Evolutionary conservation across 1,139 yeast species (phyloP), one percentile per base, ranked within the genome.

Genomic region (Meyerozyma carpophila): DNA sequence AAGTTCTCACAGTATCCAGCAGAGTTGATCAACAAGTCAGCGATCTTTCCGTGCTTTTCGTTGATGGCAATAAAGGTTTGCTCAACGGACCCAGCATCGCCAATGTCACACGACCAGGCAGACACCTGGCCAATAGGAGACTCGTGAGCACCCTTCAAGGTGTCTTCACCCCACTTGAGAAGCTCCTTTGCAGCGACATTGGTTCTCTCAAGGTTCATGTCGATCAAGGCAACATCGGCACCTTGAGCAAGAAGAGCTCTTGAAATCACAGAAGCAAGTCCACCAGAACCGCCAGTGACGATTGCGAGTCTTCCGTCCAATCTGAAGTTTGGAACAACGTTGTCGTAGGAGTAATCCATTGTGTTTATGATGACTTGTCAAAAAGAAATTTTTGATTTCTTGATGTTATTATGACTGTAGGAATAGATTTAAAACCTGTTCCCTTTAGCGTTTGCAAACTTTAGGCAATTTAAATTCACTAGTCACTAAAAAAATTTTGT

Each of bases 1-100:
- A 74, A 79, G 67, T 83, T 84, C 61, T 84, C 90, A 60, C 89
- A 82, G 69, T 82, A 86, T n/a, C 95, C 94, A 10, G 95, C 94
- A 41, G 89, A 75, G 67, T 86, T 85, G 49, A 86, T 75, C 55
- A 86, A 73, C 49, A 84, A 68, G 55, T 82, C 79, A 34, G 89
- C 80, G 41, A 82, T 72, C 49, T 75, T 75, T 41, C 74, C 78
- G 61, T 83, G 88, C 54, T 77, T 81, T 40, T 66, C 67, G 53
- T 73, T 70, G 59, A 86, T 76, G 34, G 69, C 64, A 20, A 63
- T 62, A 48, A 77, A 77, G 8, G 79, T 73, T 34, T 68, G 64
- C 45, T 81, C 84, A 44, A 85, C 93, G 43, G 72, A 66, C 39
- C 63, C 75, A 32, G 84, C 76, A 55, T 83, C 84, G 4, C 87